Conservation (phyloP, 257 asterid species). For the Fraxinus excelsior region DNA sequence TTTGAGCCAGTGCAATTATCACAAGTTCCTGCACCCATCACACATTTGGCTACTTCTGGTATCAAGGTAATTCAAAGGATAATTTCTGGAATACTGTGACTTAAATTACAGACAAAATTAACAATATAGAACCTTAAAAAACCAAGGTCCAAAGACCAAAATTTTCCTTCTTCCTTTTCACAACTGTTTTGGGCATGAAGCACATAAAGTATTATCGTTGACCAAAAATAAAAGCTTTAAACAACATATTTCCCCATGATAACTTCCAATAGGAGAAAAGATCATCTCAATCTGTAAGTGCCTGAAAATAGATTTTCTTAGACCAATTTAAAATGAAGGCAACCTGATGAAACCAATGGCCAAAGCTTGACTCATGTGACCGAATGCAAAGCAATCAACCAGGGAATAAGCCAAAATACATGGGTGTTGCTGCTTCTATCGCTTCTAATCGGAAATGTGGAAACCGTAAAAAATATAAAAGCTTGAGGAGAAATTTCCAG, state of each 20-base stretch:
- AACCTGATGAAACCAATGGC: not conserved
- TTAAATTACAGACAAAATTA: not conserved
- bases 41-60: conserved; percentile 18
- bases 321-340: not conserved
- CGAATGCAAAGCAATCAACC: not conserved
- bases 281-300: not conserved
- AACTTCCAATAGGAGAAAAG: conserved; percentile 12
- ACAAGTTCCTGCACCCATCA: conserved; percentile 66
- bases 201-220: not conserved
- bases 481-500: not conserved
- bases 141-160: not conserved
- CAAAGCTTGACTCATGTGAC: not conserved
- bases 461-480: not conserved
- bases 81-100: conserved; percentile 1
- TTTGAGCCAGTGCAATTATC: conserved; percentile 83
- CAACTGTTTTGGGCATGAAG: not conserved
- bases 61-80: conserved; percentile 10
- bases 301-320: not conserved
- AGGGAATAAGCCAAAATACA: not conserved
- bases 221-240: not conserved
- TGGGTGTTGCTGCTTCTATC: not conserved
- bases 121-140: not conserved
- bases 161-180: conserved; percentile 1
- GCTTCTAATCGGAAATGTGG: not conserved
- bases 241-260: not conserved